Evolutionary conservation across 148 eudicot genomes (phyloP), one percentile per base, ranked within the genome.

Genomic region (Cornus florida): DNA sequence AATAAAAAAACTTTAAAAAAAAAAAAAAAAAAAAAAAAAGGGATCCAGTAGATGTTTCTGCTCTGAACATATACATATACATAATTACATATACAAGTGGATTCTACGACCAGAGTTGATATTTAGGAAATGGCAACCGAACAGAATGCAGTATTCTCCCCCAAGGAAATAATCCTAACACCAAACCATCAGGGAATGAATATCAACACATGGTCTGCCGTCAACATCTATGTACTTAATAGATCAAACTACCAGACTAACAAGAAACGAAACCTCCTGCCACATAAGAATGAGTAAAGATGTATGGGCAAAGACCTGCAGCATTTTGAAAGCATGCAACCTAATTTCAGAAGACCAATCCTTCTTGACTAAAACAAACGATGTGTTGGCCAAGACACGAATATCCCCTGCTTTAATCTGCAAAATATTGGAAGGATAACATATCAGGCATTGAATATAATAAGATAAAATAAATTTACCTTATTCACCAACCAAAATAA

Each of bases 291-390:
- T 43, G 28, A 69, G 62, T 4, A 16, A 76, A 20, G 22, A 28
- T 67, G 79, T 28, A 48, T 7, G 28, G 69, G 39, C 56, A 69
- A 73, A 60, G 77, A 95, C 99, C 97, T 95, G 99, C 75, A 96
- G 90, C 98, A 96, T 91, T 88, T 94, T 96, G 79, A 88, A 89
- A 65, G 99, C 98, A 64, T 96, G 99, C 71, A 96, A 83, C 74
- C 99, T 90, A 75, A 96, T 88, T 89, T 91, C 99, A 74, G 94
- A 87, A 73, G 99, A 90, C 95, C 97, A 92, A 23, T 95, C 97
- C 80, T 92, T 90, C 91, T 91, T 96, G 74, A 93, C 95, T 77
- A 96, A 83, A 76, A 85, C 69, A 88, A 93, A 91, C 71, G 97
- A 91, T 78, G 97, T 87, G 75, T 83, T 87, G 41, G 92, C 99